Conservation (phyloP, 805 yeast genomes). For the Hanseniaspora nectarophila region DNA sequence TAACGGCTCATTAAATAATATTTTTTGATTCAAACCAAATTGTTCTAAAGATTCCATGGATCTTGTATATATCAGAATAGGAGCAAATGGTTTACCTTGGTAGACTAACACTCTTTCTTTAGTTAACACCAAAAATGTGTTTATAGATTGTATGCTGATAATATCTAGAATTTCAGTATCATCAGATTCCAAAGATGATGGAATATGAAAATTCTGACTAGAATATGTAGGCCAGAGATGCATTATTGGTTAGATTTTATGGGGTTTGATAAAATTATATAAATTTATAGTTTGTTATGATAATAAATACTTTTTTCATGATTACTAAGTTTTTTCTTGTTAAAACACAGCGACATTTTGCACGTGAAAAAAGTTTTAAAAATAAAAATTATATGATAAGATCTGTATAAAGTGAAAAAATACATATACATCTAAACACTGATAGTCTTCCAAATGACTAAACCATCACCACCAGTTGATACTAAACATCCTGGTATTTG, state of each 20-base stretch:
- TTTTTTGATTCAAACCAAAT: conserved; percentile 24
- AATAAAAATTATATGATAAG: not conserved
- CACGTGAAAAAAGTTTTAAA: not conserved
- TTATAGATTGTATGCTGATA: conserved; percentile 22
- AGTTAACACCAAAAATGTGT: conserved; percentile 24
- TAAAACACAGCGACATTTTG: too few relatives aligned
- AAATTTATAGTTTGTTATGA: too few relatives aligned
- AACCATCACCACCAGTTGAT: conserved; percentile 90
- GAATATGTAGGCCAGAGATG: conserved; percentile 26
- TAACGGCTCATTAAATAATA: conserved; percentile 16
- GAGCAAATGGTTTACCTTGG: conserved; percentile 27
- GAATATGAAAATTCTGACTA: conserved; percentile 22
- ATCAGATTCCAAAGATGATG: conserved; percentile 8
- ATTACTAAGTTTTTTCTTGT: not conserved
- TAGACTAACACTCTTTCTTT: conserved; percentile 24
- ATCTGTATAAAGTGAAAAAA: not conserved
- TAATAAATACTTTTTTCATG: too few relatives aligned
- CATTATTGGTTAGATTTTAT: conserved; percentile 13
- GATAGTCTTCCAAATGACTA: conserved; percentile 91
- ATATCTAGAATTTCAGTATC: conserved; percentile 21
- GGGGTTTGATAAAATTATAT: not conserved
- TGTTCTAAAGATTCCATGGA: conserved; percentile 23
- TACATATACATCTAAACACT: conserved; percentile 46
- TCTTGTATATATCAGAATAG: conserved; percentile 26
- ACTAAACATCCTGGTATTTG: conserved; percentile 94